Evolutionary conservation across 2,329 filamentous ascomycete genomes (phyloP), one percentile per base, ranked within the genome.

Genomic region (Trichophyton verrucosum): DNA sequence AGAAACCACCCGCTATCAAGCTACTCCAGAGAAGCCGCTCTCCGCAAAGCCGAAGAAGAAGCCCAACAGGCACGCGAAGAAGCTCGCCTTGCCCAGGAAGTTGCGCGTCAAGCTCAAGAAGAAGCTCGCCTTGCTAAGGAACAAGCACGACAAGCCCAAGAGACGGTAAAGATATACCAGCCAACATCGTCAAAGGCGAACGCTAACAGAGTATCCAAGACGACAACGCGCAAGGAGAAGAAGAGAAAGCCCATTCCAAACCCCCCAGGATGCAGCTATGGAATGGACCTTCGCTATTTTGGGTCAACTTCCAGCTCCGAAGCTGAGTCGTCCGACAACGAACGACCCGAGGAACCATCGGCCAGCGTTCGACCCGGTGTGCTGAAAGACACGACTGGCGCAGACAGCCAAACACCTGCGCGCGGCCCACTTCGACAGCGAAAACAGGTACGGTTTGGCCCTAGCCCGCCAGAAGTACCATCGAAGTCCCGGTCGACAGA

Each of bases 251-350:
- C 44, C 33, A 77, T 77, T 57, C 75, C 75, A 3, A 76, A 76
- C 60, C 75, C 75, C 7, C 61, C 66, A 13, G 73, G 72, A 9
- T 67, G 64, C 33, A 75, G 75, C 57, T 77, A 75, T 66, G 75
- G 75, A 9, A 64, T 77, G 66, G 66, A 75, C 57, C 62, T 70
- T 27, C 68, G 71, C 17, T 77, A 74, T 57, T 76, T 76, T 62
- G 66, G 61, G 44, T 70, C 72, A 59, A 68, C 66, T 51, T 69
- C 67, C 38, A 69, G 71, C 17, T 68, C 68, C 20, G 73, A 73
- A 36, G 67, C 68, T 46, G 70, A 70, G 59, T 61, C 60, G 3
- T 64, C 58, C 8, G 58, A 62, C 38, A 53, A 59, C 36, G 64
- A 62, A 59, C 30, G 8, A n/a, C 33, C 55, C 51, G 51, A 51